Evolutionary conservation across 768 basidiomycete genomes (phyloP), one percentile per base, ranked within the genome.

Genomic region (Auricularia sp.): DNA sequence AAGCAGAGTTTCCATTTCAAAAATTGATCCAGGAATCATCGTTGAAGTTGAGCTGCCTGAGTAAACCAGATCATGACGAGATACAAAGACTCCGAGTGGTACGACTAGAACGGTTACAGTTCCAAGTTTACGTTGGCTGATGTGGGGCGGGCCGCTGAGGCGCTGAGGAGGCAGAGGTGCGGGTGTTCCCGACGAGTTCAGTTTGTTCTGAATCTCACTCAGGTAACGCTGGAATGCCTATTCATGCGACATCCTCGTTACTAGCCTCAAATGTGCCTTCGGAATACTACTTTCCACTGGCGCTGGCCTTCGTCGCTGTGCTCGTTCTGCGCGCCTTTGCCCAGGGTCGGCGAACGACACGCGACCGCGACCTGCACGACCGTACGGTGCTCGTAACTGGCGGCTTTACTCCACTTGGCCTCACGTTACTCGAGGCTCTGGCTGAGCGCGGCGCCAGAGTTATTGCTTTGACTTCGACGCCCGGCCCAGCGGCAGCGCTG

Each of bases 391-490:
- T 94, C 8, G 75, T 93, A 8, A 93, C 91, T 24, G 90, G 90
- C 44, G 89, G 79, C 0, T 89, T 92, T 69, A 88, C 89, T 2
- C 84, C 90, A 2, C 73, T 86, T 7, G 90, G 91, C 2, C 72
- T 92, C 10, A 88, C 85, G 0, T 70, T 92, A 0, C 73, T 92
- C 6, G 84, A 88, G 64, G 76, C 76, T 2, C 75, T 94, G 8
- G 90, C 92, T 1, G 75, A 82, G 61, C 83, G 88, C 54, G 92
- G 92, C 13, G 90, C 91, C 18, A 89, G 90, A 68, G 75, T 94
- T 65, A 88, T 94, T 54, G 87, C 88, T 0, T 82, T 94, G 1
- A 77, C 88, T 24, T 80, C 82, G 14, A 79, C 84, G 0, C 74
- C 78, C 7, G 64, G 69, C 16, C 73, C 81, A 33, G 80, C 86